Percentiles rank a stretch among this genome's conserved stretches.
Evolutionary conservation across 2,329 filamentous ascomycete genomes (phyloP).

Genomic region (Hypoxylon sp.): DNA sequence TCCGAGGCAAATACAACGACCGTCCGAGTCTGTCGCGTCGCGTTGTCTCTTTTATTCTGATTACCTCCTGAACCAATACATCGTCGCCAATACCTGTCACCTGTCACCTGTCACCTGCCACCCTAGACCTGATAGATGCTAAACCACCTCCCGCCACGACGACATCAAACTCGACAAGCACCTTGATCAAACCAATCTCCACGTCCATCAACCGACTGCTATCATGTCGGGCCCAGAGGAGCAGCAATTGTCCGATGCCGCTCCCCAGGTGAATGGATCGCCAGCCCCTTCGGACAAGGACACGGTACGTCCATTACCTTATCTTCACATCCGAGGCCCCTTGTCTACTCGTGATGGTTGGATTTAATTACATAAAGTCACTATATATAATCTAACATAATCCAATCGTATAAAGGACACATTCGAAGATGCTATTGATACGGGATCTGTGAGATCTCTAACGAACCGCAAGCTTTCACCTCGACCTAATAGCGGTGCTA

Average conservation of each 20-base stretch:
- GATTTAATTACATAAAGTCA: conserved; percentile 35
- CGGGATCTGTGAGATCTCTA: conserved; percentile 74
- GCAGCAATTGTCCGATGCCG: conserved; percentile 46
- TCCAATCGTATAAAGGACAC: conserved; percentile 69
- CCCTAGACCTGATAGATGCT: conserved; percentile 34
- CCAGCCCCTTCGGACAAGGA: conserved; percentile 58
- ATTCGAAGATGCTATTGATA: conserved; percentile 87
- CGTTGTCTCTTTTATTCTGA: conserved; percentile 27
- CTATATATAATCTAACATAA: conserved; percentile 26
- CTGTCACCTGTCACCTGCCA: conserved; percentile 7
- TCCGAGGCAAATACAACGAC: conserved; percentile 13
- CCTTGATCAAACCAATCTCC: conserved; percentile 9
- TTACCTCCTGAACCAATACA: conserved; percentile 27
- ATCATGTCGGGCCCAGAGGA: conserved; percentile 55
- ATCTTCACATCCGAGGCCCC: conserved; percentile 31
- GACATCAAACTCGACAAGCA: conserved; percentile 18
- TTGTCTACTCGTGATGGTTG: conserved; percentile 8
- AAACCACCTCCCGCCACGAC: conserved; percentile 18
- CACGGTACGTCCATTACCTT: conserved; percentile 54
- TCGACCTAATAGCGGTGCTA: conserved; percentile 49
- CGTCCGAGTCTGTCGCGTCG: conserved; percentile 27
- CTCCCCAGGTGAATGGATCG: conserved; percentile 50
- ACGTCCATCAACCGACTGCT: conserved; percentile 29
- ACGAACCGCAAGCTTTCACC: conserved; percentile 64
- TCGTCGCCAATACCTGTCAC: conserved; percentile 15